Base-by-base conservation (phyloP, 768 basidiomycete species). In the Boletus pseudopeckii region DNA sequence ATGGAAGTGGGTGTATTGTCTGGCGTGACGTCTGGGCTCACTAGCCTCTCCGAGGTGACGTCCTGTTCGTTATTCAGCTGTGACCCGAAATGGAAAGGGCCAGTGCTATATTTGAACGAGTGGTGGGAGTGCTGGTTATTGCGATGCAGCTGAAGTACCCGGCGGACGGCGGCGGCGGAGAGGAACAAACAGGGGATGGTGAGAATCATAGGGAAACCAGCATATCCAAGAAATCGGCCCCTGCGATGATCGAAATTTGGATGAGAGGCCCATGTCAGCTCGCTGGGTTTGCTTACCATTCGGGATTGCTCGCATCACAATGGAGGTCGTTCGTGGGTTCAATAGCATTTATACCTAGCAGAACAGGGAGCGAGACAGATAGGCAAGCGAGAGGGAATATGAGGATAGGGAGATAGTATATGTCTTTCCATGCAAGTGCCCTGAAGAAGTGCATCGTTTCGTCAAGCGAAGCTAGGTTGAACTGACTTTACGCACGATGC, bases 211-310 rank as follows among this genome's bases (percentile, higher is more conserved):
- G 84, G 77, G 7, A 76, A 62, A 7, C 84, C 86, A 13, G 84
- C 79, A 59, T 85, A 86, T 37, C 81, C 79, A n/a, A 84, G 58
- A 51, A 86, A 76, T 42, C 85, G 81, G 30, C 80, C 75, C 86
- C 86, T 87, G 50, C 2, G 43, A 50, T 45, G 37, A 43, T 43
- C 40, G 26, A 50, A 49, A n/a, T 30, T 39, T 47, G 9, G 44
- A 41, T 45, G 30, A 60, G 37, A 48, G 18, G 33, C 24, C 45
- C 4, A 54, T 41, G 26, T 38, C 8, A 33, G 26, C 10, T 44
- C 2, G 38, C 28, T 30, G 24, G 43, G 30, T 42, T 18, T 39
- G 61, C 78, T 43, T 60, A 86, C 86, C 85, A 86, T 50, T 78
- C 65, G 2, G 83, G 83, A 58, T 74, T 55, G n/a, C 71, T 78